Percentiles rank a stretch among this genome's conserved stretches.
Conservation (phyloP, 495 filamentous ascomycete genomes). For the Neurospora sp. region DNA sequence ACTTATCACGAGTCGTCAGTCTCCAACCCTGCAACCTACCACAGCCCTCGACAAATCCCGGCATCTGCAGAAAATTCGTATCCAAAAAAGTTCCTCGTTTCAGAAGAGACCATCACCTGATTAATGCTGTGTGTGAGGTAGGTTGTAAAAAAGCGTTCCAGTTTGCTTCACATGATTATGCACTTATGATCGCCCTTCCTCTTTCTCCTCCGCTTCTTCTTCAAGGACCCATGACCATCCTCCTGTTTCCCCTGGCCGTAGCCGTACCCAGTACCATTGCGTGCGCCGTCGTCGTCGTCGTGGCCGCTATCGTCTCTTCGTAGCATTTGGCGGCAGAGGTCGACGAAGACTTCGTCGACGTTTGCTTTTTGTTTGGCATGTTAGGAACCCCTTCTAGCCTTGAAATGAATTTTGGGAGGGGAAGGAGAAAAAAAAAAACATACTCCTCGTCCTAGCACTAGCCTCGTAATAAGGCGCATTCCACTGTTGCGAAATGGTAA, state of each 20-base stretch:
- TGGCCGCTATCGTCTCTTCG: slow-evolving; percentile 47
- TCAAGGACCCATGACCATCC: slow-evolving; percentile 7
- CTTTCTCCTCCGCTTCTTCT: slow-evolving; percentile 11
- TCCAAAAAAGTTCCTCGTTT: background rate
- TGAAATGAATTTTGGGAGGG: too few relatives aligned
- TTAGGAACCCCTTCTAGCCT: background rate
- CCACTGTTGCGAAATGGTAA: slow-evolving; percentile 81
- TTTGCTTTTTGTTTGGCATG: slow-evolving; percentile 44
- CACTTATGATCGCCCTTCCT: slow-evolving; percentile 16
- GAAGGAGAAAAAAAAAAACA: slow-evolving; percentile 15
- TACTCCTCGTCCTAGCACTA: slow-evolving; percentile 61
- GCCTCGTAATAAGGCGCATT: slow-evolving; percentile 94
- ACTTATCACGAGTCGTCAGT: too few relatives aligned
- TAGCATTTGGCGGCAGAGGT: slow-evolving; percentile 88
- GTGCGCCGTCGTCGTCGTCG: slow-evolving; percentile 23
- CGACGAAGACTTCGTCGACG: slow-evolving; percentile 90
- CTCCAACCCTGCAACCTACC: too few relatives aligned
- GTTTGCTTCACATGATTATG: slow-evolving; percentile 13
- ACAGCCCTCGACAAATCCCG: too few relatives aligned
- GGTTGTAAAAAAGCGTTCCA: background rate
- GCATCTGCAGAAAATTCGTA: too few relatives aligned
- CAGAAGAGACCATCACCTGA: background rate
- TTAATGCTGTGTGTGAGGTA: background rate
- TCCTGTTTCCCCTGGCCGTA: slow-evolving; percentile 19
- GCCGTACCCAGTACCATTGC: slow-evolving; percentile 11